A percentile compares a stretch with the other conserved stretches of the same genome.
Evolutionary conservation across 164 flowering plant species (phyloP).

Genomic region (Vitis riparia): DNA sequence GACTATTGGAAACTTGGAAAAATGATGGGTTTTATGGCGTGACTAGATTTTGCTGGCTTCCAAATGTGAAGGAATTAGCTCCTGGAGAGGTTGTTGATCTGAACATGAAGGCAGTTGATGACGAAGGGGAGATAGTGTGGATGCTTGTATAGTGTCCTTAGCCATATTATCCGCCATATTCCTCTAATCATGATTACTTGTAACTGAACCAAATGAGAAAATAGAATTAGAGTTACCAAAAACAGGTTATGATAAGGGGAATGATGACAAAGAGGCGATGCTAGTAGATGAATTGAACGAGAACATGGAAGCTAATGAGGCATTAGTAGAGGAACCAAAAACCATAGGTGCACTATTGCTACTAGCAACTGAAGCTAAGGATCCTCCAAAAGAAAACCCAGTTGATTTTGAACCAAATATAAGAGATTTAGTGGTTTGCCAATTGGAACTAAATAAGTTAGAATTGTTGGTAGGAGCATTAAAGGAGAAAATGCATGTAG

Average conservation of each 20-base stretch:
- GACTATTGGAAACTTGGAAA: too few species aligned
- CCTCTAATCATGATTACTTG: slow-evolving; percentile 67
- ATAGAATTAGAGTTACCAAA: slow-evolving; percentile 37
- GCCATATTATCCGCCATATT: slow-evolving; percentile 91
- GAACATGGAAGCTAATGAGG: slow-evolving; percentile 39
- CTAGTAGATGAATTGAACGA: slow-evolving; percentile 50
- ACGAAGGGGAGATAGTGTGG: slow-evolving; percentile 31
- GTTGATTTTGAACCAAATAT: slow-evolving; percentile 32
- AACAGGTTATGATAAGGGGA: slow-evolving; percentile 30
- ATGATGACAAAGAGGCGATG: slow-evolving; percentile 18
- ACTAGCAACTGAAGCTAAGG: slow-evolving; percentile 31
- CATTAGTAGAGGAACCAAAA: slow-evolving; percentile 31
- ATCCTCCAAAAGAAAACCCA: slow-evolving; percentile 50
- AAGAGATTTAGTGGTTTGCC: slow-evolving; percentile 32
- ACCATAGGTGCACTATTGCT: slow-evolving; percentile 23
- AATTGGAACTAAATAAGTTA: slow-evolving; percentile 38
- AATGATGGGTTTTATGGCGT: too few species aligned
- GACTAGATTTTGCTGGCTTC: too few species aligned
- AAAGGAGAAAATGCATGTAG: slow-evolving; percentile 28
- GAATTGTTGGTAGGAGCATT: slow-evolving; percentile 29
- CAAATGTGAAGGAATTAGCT: too few species aligned
- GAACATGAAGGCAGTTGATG: slow-evolving; percentile 38
- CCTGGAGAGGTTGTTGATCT: slow-evolving; percentile 39
- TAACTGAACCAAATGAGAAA: slow-evolving; percentile 35
- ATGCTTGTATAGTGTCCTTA: slow-evolving; percentile 69